Conservation (phyloP, 176 grass and related monocot species). For the maize (Zea mays) region Zm-B73-REFERENCE-NAM-5.0 NC_050099.1:243751001-243751500, state of each 20-base stretch:
- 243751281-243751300: not conserved
- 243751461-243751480: constrained; percentile 98
- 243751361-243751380: not conserved
- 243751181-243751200: not conserved
- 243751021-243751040: not conserved
- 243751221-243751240: not conserved
- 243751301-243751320: not conserved
- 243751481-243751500: constrained; percentile 98
- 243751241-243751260: not conserved
- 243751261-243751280: not conserved
- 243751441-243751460: constrained; percentile 90
- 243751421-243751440: constrained; percentile 67
- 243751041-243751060: not conserved
- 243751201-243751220: not conserved
- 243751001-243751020: not conserved
- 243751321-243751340: not conserved
- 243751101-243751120: not conserved
- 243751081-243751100: not conserved
- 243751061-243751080: not conserved
- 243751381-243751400: not conserved
- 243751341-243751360: not conserved
- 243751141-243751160: not conserved
- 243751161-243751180: not conserved
- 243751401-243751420: constrained; percentile 18
- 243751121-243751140: not conserved